A percentile compares a stretch with the other conserved stretches of the same genome.
Conservation (phyloP, 2,329 filamentous ascomycete genomes). For the Amylocarpus encephaloides region DNA sequence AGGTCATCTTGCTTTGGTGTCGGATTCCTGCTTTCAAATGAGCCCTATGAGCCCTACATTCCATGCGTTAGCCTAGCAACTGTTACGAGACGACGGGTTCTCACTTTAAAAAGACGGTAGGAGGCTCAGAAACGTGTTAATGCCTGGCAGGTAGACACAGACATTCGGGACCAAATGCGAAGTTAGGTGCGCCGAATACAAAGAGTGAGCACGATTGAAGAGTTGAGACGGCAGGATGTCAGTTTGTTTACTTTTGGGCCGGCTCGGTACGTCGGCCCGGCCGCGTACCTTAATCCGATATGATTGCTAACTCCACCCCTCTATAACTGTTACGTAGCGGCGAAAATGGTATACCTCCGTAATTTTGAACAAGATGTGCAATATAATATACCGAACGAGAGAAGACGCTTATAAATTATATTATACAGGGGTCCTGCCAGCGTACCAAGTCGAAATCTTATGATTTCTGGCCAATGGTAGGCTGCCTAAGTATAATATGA, state of each 20-base stretch:
- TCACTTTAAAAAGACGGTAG: constrained; percentile 1
- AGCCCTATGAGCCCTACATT: constrained; percentile 19
- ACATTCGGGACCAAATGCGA: too few species aligned
- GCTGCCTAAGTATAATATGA: too few species aligned
- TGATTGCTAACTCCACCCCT: neutral
- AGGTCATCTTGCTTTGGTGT: constrained; percentile 51
- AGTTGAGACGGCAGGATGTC: neutral
- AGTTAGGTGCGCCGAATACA: neutral
- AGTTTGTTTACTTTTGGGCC: constrained; percentile 7
- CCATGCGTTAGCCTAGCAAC: constrained; percentile 27
- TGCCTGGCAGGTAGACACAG: neutral
- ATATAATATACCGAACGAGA: too few species aligned
- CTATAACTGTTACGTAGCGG: neutral
- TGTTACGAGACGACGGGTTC: neutral
- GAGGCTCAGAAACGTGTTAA: neutral
- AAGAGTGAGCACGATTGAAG: neutral
- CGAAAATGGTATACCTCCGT: too few species aligned
- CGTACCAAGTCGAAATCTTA: too few species aligned
- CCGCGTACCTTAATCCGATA: neutral
- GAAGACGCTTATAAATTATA: too few species aligned
- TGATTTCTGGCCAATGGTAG: too few species aligned
- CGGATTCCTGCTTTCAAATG: neutral
- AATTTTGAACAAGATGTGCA: too few species aligned
- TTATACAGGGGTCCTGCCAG: too few species aligned
- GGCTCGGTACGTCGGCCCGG: constrained; percentile 1